Percentiles rank a stretch among this genome's conserved stretches.
phyloP scores from a whole-genome alignment of 2,329 filamentous ascomycete species.

The Nigrospora sphaerica region DNA sequence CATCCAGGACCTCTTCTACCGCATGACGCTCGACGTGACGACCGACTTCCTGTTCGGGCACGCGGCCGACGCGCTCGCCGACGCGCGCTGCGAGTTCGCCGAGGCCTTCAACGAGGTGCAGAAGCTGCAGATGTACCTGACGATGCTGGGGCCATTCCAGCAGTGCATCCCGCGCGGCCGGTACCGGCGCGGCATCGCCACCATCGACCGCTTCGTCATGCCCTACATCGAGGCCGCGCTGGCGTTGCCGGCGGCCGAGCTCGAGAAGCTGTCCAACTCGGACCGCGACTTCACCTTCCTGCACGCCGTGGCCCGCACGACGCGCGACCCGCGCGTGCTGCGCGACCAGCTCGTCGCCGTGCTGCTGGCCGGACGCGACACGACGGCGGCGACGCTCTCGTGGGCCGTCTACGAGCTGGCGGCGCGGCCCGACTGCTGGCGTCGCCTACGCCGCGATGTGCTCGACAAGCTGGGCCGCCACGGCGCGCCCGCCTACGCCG shows the following conservation, averaged over 20 bases:
- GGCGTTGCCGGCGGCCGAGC: conserved; percentile 53
- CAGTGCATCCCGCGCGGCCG: conserved; percentile 7
- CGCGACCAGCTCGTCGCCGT: conserved; percentile 71
- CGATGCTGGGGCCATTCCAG: conserved; percentile 17
- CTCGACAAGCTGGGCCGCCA: conserved; percentile 43
- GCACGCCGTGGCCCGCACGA: conserved; percentile 65
- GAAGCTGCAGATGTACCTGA: conserved; percentile 56
- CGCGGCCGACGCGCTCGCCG: not conserved
- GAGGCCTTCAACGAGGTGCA: conserved; percentile 66
- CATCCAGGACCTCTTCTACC: conserved; percentile 57
- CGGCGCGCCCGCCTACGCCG: conserved; percentile 45
- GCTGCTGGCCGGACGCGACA: conserved; percentile 65
- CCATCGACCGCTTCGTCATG: conserved; percentile 62
- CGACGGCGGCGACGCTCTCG: conserved; percentile 59
- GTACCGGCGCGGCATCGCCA: conserved; percentile 56
- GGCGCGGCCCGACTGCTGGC: conserved; percentile 46
- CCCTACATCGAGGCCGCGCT: conserved; percentile 64
- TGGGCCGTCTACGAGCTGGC: conserved; percentile 62
- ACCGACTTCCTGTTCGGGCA: conserved; percentile 7
- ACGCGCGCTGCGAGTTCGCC: conserved; percentile 49
- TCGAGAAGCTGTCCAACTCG: conserved; percentile 61
- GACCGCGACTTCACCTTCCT: conserved; percentile 67
- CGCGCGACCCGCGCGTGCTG: conserved; percentile 54
- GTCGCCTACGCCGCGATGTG: conserved; percentile 57
- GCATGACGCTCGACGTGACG: conserved; percentile 53